These are phyloP conservation scores for Omphalotus olearius DNA, from an alignment of 1,284 basidiomycete species.

Conservation along the genomic window DNA sequence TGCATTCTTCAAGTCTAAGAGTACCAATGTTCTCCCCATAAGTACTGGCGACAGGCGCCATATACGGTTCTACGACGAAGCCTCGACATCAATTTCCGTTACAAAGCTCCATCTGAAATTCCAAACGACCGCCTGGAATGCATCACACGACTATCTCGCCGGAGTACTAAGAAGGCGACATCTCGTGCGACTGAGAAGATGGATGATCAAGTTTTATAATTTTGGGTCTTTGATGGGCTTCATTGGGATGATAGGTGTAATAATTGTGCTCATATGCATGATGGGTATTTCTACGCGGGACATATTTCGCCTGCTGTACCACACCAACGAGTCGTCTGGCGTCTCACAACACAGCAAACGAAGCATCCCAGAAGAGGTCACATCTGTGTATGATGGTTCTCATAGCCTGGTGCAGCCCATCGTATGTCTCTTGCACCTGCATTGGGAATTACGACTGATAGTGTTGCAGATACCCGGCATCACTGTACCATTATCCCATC, in stretches of 20 bases:
- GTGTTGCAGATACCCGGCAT: conserved; percentile 63
- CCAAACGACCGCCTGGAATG: conserved; percentile 52
- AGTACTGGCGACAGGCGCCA: too few relatives aligned
- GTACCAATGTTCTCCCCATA: too few relatives aligned
- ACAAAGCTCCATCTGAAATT: conserved; percentile 41
- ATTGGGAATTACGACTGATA: not conserved
- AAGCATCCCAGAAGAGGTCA: conserved; percentile 1
- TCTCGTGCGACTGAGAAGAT: conserved; percentile 19
- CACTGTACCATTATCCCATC: conserved; percentile 63
- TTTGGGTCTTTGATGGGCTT: conserved; percentile 42
- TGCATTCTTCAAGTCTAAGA: too few relatives aligned
- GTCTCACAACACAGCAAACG: conserved; percentile 10
- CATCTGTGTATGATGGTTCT: not conserved
- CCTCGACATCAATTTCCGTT: conserved; percentile 14
- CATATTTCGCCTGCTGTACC: not conserved
- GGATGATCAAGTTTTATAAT: conserved; percentile 41
- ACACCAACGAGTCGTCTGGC: conserved; percentile 15
- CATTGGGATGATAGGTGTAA: conserved; percentile 44
- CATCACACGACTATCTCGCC: conserved; percentile 41
- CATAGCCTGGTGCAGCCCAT: conserved; percentile 30
- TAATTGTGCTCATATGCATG: conserved; percentile 39
- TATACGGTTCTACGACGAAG: too few relatives aligned
- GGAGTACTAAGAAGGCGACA: conserved; percentile 23
- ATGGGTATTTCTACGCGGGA: not conserved
- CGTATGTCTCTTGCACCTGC: conserved; percentile 29